Conservation (phyloP, 1,139 yeast genomes). For the Debaryomyces psychrophilus region DNA sequence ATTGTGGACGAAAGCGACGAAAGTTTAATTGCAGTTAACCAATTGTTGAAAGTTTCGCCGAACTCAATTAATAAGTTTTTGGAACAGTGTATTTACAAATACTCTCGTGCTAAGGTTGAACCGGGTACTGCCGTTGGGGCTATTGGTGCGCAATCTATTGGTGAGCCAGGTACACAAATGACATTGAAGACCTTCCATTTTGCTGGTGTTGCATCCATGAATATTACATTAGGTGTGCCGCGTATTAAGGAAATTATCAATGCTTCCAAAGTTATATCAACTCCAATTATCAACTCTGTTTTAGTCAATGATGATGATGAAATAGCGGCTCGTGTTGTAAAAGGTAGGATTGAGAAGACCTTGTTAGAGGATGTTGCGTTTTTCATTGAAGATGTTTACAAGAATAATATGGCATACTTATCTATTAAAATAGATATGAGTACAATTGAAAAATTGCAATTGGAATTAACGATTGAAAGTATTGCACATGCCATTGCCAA, state of each 20-base stretch:
- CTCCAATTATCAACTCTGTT: slow-evolving; percentile 95
- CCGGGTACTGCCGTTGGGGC: slow-evolving; percentile 99
- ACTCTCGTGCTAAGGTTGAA: slow-evolving; percentile 89
- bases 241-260: slow-evolving; percentile 98
- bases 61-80: slow-evolving; percentile 67
- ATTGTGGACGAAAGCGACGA: slow-evolving; percentile 51
- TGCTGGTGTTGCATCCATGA: slow-evolving; percentile 99
- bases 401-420: slow-evolving; percentile 74
- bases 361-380: slow-evolving; percentile 81
- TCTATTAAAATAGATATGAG: slow-evolving; percentile 80
- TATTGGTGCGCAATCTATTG: slow-evolving; percentile 97
- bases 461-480: slow-evolving; percentile 83
- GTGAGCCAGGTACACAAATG: slow-evolving; percentile 99
- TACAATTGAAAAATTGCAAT: slow-evolving; percentile 86
- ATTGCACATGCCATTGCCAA: slow-evolving; percentile 79
- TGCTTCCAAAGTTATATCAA: slow-evolving; percentile 92
- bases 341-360: slow-evolving; percentile 96
- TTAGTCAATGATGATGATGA: slow-evolving; percentile 93
- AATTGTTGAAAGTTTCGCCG: slow-evolving; percentile 71
- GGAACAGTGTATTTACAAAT: slow-evolving; percentile 77
- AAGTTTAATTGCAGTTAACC: slow-evolving; percentile 60
- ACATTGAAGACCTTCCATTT: slow-evolving; percentile 98
- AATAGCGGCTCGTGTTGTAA: slow-evolving; percentile 97
- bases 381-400: slow-evolving; percentile 92
- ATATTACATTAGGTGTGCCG: slow-evolving; percentile 97